Conservation (phyloP, 2,329 filamentous ascomycete genomes). For the Gnomoniopsis smithogilvyi region DNA sequence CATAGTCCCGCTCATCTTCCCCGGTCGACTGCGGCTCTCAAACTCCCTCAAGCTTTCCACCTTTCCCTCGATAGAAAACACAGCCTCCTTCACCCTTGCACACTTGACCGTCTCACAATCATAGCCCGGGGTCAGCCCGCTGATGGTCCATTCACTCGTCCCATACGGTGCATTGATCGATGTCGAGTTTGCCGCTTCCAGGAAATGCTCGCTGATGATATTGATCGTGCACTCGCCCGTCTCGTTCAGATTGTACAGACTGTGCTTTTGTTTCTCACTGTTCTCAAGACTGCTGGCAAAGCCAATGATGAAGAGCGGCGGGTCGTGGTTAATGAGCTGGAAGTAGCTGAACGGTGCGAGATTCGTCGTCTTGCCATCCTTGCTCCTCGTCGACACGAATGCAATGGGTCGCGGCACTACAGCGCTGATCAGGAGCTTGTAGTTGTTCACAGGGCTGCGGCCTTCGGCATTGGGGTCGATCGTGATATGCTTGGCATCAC, state of each 20-base stretch:
- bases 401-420: constrained; percentile 81
- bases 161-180: constrained; percentile 76
- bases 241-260: constrained; percentile 67
- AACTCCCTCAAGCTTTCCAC: constrained; percentile 74
- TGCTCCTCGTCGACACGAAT: constrained; percentile 52
- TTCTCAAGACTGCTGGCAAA: constrained; percentile 44
- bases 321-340: constrained; percentile 77
- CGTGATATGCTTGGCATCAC: constrained; percentile 58
- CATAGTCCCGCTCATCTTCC: constrained; percentile 71
- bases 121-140: constrained; percentile 68
- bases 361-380: constrained; percentile 66
- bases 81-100: constrained; percentile 74
- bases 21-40: constrained; percentile 66
- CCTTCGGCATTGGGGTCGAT: constrained; percentile 79
- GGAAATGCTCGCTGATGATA: constrained; percentile 78
- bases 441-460: constrained; percentile 69
- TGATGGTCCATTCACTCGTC: constrained; percentile 74
- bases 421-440: constrained; percentile 85
- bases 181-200: constrained; percentile 85
- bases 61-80: constrained; percentile 80
- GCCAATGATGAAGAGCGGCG: constrained; percentile 69
- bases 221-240: constrained; percentile 77
- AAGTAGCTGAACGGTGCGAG: constrained; percentile 84
- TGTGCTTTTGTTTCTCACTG: constrained; percentile 66
- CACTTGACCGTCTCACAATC: constrained; percentile 64